Percentiles rank a stretch among this genome's conserved stretches.
Conservation (phyloP, 2,329 filamentous ascomycete species). For the Hymenoscyphus repandus region DNA sequence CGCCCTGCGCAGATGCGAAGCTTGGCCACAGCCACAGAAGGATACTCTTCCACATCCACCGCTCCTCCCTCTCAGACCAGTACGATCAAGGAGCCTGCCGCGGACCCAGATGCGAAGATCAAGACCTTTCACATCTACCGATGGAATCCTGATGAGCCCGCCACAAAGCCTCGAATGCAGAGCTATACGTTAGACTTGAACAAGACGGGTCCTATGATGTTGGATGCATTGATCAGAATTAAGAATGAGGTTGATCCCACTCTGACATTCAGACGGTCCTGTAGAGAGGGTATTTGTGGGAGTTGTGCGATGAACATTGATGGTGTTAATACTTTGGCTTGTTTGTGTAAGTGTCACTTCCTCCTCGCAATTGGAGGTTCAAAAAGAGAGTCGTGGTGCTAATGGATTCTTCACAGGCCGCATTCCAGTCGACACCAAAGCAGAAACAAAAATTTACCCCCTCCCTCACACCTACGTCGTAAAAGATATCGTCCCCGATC, state of each 20-base stretch:
- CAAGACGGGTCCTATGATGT: constrained; percentile 98
- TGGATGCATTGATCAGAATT: constrained; percentile 94
- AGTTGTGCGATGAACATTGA: constrained; percentile 99
- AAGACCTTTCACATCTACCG: constrained; percentile 99
- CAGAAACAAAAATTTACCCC: constrained; percentile 93
- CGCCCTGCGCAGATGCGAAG: constrained; percentile 14
- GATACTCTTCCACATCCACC: constrained; percentile 1
- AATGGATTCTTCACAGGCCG: constrained; percentile 60
- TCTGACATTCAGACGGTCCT: constrained; percentile 90
- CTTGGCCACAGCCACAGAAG: constrained; percentile 18
- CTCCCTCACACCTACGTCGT: constrained; percentile 98
- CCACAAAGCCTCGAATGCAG: constrained; percentile 93
- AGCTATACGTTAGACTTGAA: constrained; percentile 92
- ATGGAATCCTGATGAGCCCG: constrained; percentile 92
- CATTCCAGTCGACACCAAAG: constrained; percentile 75
- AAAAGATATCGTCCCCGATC: constrained; percentile 95
- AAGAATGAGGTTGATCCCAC: constrained; percentile 99
- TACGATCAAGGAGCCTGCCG: constrained; percentile 39
- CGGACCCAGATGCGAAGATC: constrained; percentile 60
- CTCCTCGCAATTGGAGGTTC: background rate
- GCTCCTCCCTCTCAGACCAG: constrained; percentile 18
- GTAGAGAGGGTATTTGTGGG: constrained; percentile 96
- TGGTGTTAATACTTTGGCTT: constrained; percentile 95
- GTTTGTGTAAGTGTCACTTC: constrained; percentile 69
- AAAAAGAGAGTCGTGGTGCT: background rate